Base-by-base conservation (phyloP, 495 filamentous ascomycete species). In the Daldinia loculata region DNA sequence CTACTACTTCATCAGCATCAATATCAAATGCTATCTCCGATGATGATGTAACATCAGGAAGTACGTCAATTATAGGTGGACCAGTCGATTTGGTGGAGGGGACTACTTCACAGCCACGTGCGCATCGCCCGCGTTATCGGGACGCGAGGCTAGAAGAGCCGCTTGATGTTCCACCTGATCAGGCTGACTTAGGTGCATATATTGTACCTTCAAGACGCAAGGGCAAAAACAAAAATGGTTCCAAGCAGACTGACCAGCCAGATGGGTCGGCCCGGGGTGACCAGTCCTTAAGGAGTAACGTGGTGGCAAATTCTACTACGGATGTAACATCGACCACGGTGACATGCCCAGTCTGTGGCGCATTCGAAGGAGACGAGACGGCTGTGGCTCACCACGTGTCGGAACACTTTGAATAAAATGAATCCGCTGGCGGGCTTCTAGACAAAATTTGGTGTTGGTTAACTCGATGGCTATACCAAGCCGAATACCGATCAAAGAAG, bases 351-450 rank as follows among this genome's bases (percentile, higher is more conserved):
- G 85, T 91, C 0, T 91, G 89, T 74, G 82, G 79, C 12, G 74
- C 73, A 8, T 91, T 90, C 74, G 81, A 85, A 70, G 88, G 88
- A 22, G 88, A 90, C 68, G 87, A 84, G 57, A 77, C 74, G 2
- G 88, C 88, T 8, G 84, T 90, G 48, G 79, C 82, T 14, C 82
- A 88, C 66, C 89, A 91, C 70, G 86, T 90, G 36, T 83, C 85
- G 36, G 66, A 64, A 15, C 88, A 90, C 70, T 87, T 89, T 48
- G 76, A 78, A 29, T 81, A 62, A 71, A 71, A 12, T 4, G 3
- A 41, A 24, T 34, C 29, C 24, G 12, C 48, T 8, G 24, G 32
- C 58, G 24, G 45, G 50, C 50, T 24, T 36, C 34, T 36, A 14
- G 12, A 36, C 4, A 14, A 14, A 14, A 4, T 4, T 36, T 36